Evolutionary conservation across 192 early-diverging fungal genomes (phyloP), one percentile per base, ranked within the genome.

Genomic region (Kappamyces sp.): DNA sequence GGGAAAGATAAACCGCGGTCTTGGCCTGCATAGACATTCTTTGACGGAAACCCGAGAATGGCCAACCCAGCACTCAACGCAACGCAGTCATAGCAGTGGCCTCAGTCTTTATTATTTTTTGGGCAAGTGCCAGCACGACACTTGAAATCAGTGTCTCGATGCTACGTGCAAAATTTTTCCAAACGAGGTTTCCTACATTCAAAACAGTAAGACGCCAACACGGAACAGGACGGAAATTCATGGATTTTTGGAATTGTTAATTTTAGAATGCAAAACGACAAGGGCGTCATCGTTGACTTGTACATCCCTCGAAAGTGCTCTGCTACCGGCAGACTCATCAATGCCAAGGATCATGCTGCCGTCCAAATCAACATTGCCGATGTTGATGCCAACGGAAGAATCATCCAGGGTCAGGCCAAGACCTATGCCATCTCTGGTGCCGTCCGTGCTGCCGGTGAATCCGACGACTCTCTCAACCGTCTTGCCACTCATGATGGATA

Each of bases 301-400:
- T 95, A 94, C 87, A 84, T 91, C 61, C 93, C 93, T 58, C 78
- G 93, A 74, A 95, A 95, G 85, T 95, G 93, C 91, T 93, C 93
- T 49, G 94, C 92, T 74, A 99, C 94, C 70, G 90, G 90, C 80
- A 91, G 96, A 71, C 84, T 99, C 57, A 96, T 99, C 75, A 86
- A 80, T 65, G 88, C 96, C 80, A 96, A 96, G 86, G 96, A 99
- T 80, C 96, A 99, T 83, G 88, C 94, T 51, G 86, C 92, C 36
- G 88, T 99, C 77, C 96, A 97, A 79, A 84, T 98, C 85, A 96
- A 92, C 88, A 75, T 96, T 67, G 92, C 77, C 59, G 90, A 91
- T 61, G 92, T 96, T 57, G 86, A 96, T 68, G 89, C 83, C 54
- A 79, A 78, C 49, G 93, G 93, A 61, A 79, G 76, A 61, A 66